phyloP scores from a whole-genome alignment of 1,139 yeast species.

The Lipomyces yarrowii region DNA sequence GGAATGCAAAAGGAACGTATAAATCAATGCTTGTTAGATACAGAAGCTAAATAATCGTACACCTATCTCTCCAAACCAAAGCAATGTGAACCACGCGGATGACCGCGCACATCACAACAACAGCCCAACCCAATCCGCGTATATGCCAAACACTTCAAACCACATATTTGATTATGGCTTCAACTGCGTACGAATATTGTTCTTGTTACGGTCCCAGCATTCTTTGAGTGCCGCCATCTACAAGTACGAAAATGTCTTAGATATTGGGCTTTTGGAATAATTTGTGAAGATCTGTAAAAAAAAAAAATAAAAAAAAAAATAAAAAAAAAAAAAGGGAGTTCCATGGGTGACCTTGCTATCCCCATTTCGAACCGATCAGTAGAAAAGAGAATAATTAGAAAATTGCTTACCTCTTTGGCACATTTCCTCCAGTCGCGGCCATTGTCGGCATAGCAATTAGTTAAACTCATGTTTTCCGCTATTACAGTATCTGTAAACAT shows the following conservation, averaged over 20 bases:
- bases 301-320: too few species aligned
- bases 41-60: neutral
- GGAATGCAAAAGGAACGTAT: neutral
- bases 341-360: neutral
- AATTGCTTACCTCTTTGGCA: constrained; percentile 19
- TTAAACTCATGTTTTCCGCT: constrained; percentile 22
- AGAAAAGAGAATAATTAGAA: neutral
- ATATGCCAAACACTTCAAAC: neutral
- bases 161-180: constrained; percentile 1
- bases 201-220: constrained; percentile 67
- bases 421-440: constrained; percentile 29
- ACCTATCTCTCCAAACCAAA: neutral
- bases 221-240: constrained; percentile 63
- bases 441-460: constrained; percentile 28
- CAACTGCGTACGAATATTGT: constrained; percentile 53
- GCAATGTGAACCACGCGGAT: neutral
- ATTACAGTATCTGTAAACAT: neutral
- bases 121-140: neutral
- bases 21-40: neutral
- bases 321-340: neutral
- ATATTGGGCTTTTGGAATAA: neutral
- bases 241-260: neutral
- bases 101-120: neutral
- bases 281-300: neutral
- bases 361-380: neutral